Evolutionary conservation across 2,329 filamentous ascomycete genomes (phyloP), one percentile per base, ranked within the genome.

Genomic region (Cryphonectria japonica): DNA sequence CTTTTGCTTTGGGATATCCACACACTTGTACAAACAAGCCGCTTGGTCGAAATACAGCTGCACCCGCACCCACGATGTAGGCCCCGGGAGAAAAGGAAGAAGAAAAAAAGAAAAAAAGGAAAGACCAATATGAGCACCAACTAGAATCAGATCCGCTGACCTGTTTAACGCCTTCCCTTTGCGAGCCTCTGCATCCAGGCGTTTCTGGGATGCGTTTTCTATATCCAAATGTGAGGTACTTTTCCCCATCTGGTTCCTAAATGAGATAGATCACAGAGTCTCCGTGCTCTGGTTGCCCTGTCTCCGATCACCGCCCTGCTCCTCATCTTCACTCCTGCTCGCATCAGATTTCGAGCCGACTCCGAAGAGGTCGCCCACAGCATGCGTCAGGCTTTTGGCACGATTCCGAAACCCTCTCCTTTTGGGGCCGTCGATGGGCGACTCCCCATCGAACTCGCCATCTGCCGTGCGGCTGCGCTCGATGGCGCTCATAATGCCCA

Each of bases 351-450:
- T 73, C 57, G 41, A 16, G 4, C 61, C 52, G 37, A 59, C n/a
- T 26, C 69, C 68, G 29, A 74, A 69, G 14, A 74, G 66, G 8
- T 74, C 73, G 1, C 59, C 69, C 61, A 73, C 66, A 14, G 72
- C 70, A n/a, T 69, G 62, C 29, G 72, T 74, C 62, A 74, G 4
- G 19, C 73, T 74, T 34, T 72, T 72, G 9, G 73, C 72, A 11
- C 74, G 72, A 5, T 69, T 72, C 59, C 71, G 67, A 26, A 75
- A 54, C 2, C 74, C 70, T 2, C 43, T 65, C 37, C 39, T 67
- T 34, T 61, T 62, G n/a, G 67, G 59, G 22, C 46, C 67, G 32
- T 69, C 64, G 22, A 52, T 63, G 22, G 61, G 34, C 50, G 52
- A 54, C 63, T 54, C 54, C 37, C 26, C 29, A n/a, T 54, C 61